Evolutionary conservation across 306 rosid genomes (phyloP), one percentile per base, ranked within the genome.

Genomic region (Prinsepia uniflora): DNA sequence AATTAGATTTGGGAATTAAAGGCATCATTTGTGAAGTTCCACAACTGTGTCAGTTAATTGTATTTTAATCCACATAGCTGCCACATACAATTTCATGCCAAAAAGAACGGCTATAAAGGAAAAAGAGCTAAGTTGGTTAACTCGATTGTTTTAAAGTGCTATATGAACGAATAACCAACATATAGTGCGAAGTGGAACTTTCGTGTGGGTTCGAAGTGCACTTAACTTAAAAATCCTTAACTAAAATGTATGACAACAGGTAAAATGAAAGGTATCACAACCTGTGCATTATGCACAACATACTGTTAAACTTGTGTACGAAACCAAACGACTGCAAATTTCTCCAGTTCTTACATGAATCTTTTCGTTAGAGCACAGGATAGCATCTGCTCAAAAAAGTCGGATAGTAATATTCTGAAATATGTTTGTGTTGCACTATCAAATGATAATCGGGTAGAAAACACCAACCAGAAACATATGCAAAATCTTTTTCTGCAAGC

Each of bases 401-500:
- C 19, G 2, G 47, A 61, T 17, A 47, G 5, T 61, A 61, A 39
- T 40, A 61, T 39, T 18, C 24, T 5, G 52, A 52, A 6, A 52
- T 40, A 19, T 53, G 47, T 69, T 19, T 40, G 63, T 22, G 14
- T 40, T 40, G 73, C 58, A 61, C 45, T 7, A 7, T 42, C 24
- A 9, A 30, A 58, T 12, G 42, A 30, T 15, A 39, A 7, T 15
- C 65, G 2, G 20, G 49, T 24, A 10, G 12, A 5, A 43, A 43
- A 14, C 65, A 56, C 17, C 36, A 63, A 70, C 54, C 62, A 66
- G 40, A 75, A 71, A 58, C 61, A 72, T 58, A 66, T 43, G 19
- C 66, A 65, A 76, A 48, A 60, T 65, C 67, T 46, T 48, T 45
- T 56, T 61, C 65, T 70, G 54, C 18, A 63, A 73, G 13, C 76